phyloP scores from a whole-genome alignment of 2,329 filamentous ascomycete genomes.

The Botrytis medusae region DNA sequence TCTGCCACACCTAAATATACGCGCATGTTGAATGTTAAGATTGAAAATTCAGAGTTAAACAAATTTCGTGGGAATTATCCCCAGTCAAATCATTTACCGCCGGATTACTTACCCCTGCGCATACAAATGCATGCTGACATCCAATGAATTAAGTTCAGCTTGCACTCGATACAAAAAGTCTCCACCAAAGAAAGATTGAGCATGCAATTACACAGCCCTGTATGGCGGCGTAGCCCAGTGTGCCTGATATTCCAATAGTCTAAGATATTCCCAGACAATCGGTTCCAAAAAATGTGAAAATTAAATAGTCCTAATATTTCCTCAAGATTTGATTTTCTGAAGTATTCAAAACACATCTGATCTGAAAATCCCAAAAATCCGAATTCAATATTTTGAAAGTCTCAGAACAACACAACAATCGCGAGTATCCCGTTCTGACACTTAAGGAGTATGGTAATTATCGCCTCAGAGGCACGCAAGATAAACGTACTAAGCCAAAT shows the following conservation, averaged over 20 bases:
- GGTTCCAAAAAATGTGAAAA: too few species aligned
- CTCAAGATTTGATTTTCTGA: background rate
- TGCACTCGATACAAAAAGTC: too few species aligned
- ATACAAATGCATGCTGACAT: background rate
- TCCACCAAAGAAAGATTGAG: too few species aligned
- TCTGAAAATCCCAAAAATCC: background rate
- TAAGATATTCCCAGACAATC: too few species aligned
- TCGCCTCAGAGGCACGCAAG: accelerated
- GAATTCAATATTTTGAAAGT: background rate
- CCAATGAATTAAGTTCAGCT: background rate
- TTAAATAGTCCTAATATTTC: too few species aligned
- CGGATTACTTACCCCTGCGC: background rate
- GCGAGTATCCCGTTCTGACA: background rate
- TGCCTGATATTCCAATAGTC: too few species aligned
- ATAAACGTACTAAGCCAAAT: background rate
- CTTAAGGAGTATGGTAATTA: background rate
- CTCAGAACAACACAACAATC: background rate
- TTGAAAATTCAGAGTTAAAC: too few species aligned
- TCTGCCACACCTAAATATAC: background rate
- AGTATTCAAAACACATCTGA: background rate
- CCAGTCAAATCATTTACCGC: background rate
- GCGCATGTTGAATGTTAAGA: too few species aligned
- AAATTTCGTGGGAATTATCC: too few species aligned
- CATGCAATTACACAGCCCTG: too few species aligned
- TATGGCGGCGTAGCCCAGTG: too few species aligned